Evolutionary conservation across 2,329 filamentous ascomycete genomes (phyloP).

Genomic region (Calonectria leucothoes): DNA sequence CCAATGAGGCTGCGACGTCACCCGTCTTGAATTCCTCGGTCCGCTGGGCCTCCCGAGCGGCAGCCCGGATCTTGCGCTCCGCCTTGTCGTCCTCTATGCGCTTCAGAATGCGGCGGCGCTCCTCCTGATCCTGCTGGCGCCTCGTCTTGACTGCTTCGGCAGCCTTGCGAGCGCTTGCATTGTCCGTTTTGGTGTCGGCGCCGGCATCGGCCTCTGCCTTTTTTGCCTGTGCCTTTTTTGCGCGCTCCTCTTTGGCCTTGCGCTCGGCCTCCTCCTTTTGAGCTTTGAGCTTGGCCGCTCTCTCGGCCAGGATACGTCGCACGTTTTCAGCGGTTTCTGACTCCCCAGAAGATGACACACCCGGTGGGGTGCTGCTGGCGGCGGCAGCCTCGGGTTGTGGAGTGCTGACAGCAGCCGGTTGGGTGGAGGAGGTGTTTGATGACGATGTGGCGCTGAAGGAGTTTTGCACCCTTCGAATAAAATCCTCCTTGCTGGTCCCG

Average conservation of each 20-base stretch:
- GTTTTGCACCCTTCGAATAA: slow-evolving; percentile 59
- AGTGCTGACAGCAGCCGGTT: slow-evolving; percentile 27
- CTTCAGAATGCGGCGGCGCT: slow-evolving; percentile 77
- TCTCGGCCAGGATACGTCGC: slow-evolving; percentile 60
- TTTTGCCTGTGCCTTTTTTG: slow-evolving; percentile 60
- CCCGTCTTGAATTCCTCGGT: slow-evolving; percentile 42
- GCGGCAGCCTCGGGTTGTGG: slow-evolving; percentile 36
- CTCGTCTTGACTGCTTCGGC: slow-evolving; percentile 70
- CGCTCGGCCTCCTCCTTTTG: slow-evolving; percentile 58
- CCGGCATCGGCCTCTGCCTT: slow-evolving; percentile 53
- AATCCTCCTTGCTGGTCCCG: slow-evolving; percentile 74
- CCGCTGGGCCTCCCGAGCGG: slow-evolving; percentile 53
- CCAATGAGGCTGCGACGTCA: slow-evolving; percentile 44
- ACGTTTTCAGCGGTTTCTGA: slow-evolving; percentile 48
- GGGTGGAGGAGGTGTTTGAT: slow-evolving; percentile 23
- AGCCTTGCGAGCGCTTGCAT: slow-evolving; percentile 56
- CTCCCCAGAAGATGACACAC: slow-evolving; percentile 29
- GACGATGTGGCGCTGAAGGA: slow-evolving; percentile 45
- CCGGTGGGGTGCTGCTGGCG: slow-evolving; percentile 25
- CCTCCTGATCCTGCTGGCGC: slow-evolving; percentile 73
- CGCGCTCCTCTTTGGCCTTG: slow-evolving; percentile 62
- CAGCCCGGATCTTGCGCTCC: slow-evolving; percentile 70
- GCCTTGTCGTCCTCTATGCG: slow-evolving; percentile 82
- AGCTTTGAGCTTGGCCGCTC: slow-evolving; percentile 57
- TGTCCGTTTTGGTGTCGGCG: slow-evolving; percentile 38